These are phyloP conservation scores for Asterophora lycoperdoides DNA, from an alignment of 768 basidiomycete species.

Conservation along the genomic window DNA sequence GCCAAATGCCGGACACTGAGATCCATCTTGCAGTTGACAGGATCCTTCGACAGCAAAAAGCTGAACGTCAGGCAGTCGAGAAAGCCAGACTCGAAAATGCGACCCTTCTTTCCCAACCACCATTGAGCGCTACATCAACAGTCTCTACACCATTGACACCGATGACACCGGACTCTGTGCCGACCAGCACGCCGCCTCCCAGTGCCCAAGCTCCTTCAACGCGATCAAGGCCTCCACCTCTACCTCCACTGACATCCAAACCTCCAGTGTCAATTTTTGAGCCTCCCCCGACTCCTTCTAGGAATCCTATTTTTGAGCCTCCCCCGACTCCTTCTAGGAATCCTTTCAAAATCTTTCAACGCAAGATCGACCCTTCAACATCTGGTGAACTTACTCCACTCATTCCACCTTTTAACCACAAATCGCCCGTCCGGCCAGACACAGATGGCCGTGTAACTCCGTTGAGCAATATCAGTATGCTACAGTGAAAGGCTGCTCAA, in stretches of 20 bases:
- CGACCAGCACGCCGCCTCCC: conserved; percentile 5
- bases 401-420: conserved; percentile 9
- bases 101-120: conserved; percentile 24
- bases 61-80: conserved; percentile 55
- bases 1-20: not conserved
- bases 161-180: not conserved
- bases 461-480: conserved; percentile 40
- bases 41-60: conserved; percentile 80
- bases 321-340: conserved; percentile 11
- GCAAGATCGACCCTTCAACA: conserved; percentile 7
- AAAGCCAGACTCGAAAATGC: conserved; percentile 33
- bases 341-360: conserved; percentile 6
- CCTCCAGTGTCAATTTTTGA: not conserved
- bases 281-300: conserved; percentile 4
- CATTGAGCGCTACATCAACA: not conserved
- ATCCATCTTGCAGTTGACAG: conserved; percentile 62
- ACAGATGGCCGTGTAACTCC: conserved; percentile 29
- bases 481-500: not conserved
- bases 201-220: not conserved
- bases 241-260: conserved; percentile 3
- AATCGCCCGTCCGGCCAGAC: conserved; percentile 12
- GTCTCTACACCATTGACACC: conserved; percentile 9
- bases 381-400: conserved; percentile 12
- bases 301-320: not conserved
- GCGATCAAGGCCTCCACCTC: not conserved